Evolutionary conservation across 768 basidiomycete species (phyloP).

Genomic region (Hygrocybe punicea): DNA sequence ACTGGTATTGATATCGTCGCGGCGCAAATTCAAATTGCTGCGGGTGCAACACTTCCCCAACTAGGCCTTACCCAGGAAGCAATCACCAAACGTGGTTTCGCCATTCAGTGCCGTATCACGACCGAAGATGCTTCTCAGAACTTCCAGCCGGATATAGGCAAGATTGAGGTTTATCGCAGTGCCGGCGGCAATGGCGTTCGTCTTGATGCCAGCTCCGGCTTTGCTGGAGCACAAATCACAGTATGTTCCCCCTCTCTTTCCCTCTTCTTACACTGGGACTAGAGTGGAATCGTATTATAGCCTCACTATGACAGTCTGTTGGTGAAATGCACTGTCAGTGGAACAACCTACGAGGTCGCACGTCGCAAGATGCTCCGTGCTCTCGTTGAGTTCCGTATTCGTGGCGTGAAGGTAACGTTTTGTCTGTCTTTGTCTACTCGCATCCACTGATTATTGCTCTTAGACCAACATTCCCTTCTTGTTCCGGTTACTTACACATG

Average conservation of each 20-base stretch:
- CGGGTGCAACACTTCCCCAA: constrained; percentile 91
- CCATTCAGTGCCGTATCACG: constrained; percentile 97
- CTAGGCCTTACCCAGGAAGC: constrained; percentile 95
- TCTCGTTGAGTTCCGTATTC: constrained; percentile 99
- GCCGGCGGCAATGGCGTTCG: constrained; percentile 99
- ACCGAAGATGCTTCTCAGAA: constrained; percentile 90
- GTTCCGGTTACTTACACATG: constrained; percentile 95
- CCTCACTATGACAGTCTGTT: constrained; percentile 98
- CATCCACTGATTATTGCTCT: background rate
- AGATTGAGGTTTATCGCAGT: constrained; percentile 98
- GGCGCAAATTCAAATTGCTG: constrained; percentile 99
- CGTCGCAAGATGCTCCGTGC: constrained; percentile 99
- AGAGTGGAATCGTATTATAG: constrained; percentile 35
- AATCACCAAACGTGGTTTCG: constrained; percentile 93
- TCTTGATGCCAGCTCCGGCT: constrained; percentile 94
- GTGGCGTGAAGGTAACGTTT: constrained; percentile 97
- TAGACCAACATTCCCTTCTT: constrained; percentile 99
- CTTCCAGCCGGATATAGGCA: constrained; percentile 99
- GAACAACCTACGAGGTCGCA: constrained; percentile 97
- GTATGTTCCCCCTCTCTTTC: constrained; percentile 52
- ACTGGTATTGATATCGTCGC: constrained; percentile 99
- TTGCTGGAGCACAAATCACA: constrained; percentile 98
- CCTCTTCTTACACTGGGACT: constrained; percentile 1
- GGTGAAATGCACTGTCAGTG: constrained; percentile 93
- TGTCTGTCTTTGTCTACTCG: background rate